These are phyloP conservation scores for Hymenoscyphus linearis DNA, from an alignment of 2,329 filamentous ascomycete species.

Conservation along the genomic window DNA sequence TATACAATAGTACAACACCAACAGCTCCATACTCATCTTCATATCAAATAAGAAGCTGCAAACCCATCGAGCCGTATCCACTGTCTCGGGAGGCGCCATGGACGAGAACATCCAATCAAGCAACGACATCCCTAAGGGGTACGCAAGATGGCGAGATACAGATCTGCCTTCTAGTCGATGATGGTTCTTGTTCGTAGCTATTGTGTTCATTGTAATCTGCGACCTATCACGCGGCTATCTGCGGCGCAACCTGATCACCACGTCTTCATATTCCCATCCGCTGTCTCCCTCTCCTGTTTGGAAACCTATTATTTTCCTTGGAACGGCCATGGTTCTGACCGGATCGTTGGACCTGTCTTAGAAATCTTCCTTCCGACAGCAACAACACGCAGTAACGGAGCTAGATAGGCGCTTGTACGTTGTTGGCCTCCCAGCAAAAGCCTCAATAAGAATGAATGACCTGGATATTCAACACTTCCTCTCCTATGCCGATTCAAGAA, in stretches of 20 bases:
- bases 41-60: constrained; percentile 7
- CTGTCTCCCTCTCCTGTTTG: not conserved
- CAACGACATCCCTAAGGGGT: constrained; percentile 4
- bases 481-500: not conserved
- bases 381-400: constrained; percentile 1
- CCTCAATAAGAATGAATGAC: not conserved
- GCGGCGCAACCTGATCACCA: constrained; percentile 16
- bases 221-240: constrained; percentile 18
- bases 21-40: constrained; percentile 4
- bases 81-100: constrained; percentile 11
- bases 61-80: constrained; percentile 3
- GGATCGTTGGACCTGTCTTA: not conserved
- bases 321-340: not conserved
- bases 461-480: constrained; percentile 1
- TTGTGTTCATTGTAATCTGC: constrained; percentile 7
- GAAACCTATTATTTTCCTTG: not conserved
- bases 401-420: not conserved
- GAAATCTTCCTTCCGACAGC: constrained; percentile 1
- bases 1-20: constrained; percentile 13
- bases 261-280: constrained; percentile 5
- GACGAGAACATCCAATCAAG: not conserved
- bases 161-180: constrained; percentile 10
- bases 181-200: constrained; percentile 6
- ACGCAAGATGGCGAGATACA: constrained; percentile 20
- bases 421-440: constrained; percentile 1